These are phyloP conservation scores for Lactarius sanguifluus DNA, from an alignment of 768 basidiomycete species.

Conservation along the genomic window DNA sequence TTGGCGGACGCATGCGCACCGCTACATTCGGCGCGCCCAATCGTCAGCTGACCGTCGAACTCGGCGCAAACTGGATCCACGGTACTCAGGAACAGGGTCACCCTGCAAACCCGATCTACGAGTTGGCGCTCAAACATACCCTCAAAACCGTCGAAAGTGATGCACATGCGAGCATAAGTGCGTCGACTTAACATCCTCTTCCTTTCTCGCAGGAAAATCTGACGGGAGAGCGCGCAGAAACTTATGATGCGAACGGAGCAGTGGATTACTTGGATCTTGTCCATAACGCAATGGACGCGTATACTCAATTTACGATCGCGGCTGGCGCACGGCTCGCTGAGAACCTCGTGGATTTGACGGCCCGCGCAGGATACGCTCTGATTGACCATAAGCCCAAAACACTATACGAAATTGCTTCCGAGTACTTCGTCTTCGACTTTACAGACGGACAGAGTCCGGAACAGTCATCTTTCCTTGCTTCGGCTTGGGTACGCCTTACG, in stretches of 20 bases:
- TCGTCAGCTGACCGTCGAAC: constrained; percentile 45
- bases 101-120: constrained; percentile 56
- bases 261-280: constrained; percentile 49
- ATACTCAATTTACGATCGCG: constrained; percentile 39
- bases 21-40: constrained; percentile 41
- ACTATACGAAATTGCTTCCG: constrained; percentile 47
- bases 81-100: constrained; percentile 46
- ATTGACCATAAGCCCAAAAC: constrained; percentile 46
- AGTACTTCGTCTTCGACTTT: constrained; percentile 54
- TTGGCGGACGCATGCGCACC: constrained; percentile 57
- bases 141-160: constrained; percentile 46
- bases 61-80: constrained; percentile 40
- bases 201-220: neutral
- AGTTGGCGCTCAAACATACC: constrained; percentile 51
- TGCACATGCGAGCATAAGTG: constrained; percentile 32
- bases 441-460: constrained; percentile 57
- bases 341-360: constrained; percentile 48
- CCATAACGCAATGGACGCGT: constrained; percentile 41
- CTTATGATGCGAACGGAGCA: constrained; percentile 48
- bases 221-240: constrained; percentile 37
- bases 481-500: constrained; percentile 34
- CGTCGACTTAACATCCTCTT: constrained; percentile 19
- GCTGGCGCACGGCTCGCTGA: constrained; percentile 44
- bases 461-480: constrained; percentile 55
- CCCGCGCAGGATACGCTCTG: constrained; percentile 50